phyloP scores from a whole-genome alignment of 2,329 filamentous ascomycete species.

The Xylaria sp. region DNA sequence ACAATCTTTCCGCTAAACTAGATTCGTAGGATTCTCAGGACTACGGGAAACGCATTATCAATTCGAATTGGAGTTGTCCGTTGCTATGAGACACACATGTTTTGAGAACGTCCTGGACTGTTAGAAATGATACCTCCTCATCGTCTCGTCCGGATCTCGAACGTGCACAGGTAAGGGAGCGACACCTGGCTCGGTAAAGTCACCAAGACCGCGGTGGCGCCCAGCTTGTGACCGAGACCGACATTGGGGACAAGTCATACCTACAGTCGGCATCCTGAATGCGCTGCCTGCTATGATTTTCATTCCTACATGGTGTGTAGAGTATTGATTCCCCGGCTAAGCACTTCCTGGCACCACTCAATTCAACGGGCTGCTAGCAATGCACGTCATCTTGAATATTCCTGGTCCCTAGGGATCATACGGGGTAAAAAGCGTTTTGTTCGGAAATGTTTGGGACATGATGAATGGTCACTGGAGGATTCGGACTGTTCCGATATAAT shows the following conservation, averaged over 20 bases:
- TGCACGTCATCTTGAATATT: slow-evolving; percentile 24
- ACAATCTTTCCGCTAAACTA: slow-evolving; percentile 1
- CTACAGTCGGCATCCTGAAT: background rate
- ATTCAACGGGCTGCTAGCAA: background rate
- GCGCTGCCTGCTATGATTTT: background rate
- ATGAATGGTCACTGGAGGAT: background rate
- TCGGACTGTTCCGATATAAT: background rate
- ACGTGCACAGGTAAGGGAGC: background rate
- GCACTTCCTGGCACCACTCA: background rate
- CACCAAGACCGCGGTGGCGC: slow-evolving; percentile 17
- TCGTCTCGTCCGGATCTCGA: background rate
- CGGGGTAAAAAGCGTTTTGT: background rate
- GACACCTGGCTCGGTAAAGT: background rate
- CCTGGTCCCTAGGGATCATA: background rate
- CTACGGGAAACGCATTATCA: background rate
- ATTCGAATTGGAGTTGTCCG: background rate
- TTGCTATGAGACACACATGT: background rate
- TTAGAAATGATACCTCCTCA: slow-evolving; percentile 9
- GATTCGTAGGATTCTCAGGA: background rate
- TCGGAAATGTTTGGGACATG: background rate
- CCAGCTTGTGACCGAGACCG: slow-evolving; percentile 23
- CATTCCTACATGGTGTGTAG: background rate
- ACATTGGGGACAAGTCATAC: slow-evolving; percentile 8
- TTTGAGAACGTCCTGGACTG: background rate
- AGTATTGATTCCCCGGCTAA: too few species aligned